Evolutionary conservation across 2,329 filamentous ascomycete genomes (phyloP).

Genomic region (Penicillium sp.): DNA sequence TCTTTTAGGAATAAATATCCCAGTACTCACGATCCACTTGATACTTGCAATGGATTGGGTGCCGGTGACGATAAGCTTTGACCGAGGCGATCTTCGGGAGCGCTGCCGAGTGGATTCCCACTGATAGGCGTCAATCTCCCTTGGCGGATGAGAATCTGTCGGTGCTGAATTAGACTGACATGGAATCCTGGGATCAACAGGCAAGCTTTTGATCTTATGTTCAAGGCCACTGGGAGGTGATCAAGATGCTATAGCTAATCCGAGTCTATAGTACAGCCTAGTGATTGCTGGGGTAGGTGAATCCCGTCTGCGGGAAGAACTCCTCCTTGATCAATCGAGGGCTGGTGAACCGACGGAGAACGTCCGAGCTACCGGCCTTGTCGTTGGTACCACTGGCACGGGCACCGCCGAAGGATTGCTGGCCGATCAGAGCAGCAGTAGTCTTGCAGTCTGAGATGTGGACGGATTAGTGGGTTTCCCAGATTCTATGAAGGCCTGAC

Average conservation of each 20-base stretch:
- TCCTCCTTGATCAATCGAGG: conserved; percentile 69
- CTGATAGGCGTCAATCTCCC: too few species aligned
- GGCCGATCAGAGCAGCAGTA: conserved; percentile 68
- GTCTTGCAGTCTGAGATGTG: conserved; percentile 39
- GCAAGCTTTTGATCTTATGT: too few species aligned
- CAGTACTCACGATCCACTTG: too few species aligned
- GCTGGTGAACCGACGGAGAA: conserved; percentile 63
- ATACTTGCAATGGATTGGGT: too few species aligned
- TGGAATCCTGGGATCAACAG: too few species aligned
- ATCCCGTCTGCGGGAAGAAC: conserved; percentile 59
- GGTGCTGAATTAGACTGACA: too few species aligned
- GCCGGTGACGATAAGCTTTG: neutral
- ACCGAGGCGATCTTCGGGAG: conserved; percentile 5
- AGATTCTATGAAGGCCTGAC: conserved; percentile 4
- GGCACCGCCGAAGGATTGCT: conserved; percentile 68
- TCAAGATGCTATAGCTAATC: too few species aligned
- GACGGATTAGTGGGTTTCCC: neutral
- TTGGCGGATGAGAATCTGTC: too few species aligned
- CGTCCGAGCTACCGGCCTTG: conserved; percentile 63
- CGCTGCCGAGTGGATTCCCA: conserved; percentile 16
- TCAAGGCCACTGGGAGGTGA: too few species aligned
- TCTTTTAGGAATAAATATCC: too few species aligned
- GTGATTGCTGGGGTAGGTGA: conserved; percentile 65
- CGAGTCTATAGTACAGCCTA: conserved; percentile 9
- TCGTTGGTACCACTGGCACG: conserved; percentile 70